Evolutionary conservation across 805 yeast genomes (phyloP).

Genomic region (Suhomyces xylopsoci): DNA sequence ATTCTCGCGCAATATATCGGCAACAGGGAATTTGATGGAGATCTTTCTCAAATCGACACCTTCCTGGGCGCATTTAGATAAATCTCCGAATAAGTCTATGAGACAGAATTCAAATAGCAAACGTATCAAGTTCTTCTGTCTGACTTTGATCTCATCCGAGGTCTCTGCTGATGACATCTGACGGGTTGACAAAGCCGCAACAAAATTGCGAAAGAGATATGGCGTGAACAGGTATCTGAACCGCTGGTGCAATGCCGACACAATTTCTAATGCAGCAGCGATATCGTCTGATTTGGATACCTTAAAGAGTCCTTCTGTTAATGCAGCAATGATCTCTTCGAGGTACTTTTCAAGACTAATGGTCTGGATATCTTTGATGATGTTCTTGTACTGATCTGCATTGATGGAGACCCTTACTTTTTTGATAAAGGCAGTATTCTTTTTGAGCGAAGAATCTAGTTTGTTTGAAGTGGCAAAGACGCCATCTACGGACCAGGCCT

Average conservation of each 20-base stretch:
- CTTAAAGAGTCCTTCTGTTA: constrained; percentile 58
- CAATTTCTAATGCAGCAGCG: constrained; percentile 60
- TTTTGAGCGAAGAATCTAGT: constrained; percentile 75
- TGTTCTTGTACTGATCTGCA: constrained; percentile 44
- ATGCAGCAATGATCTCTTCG: constrained; percentile 61
- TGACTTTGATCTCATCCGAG: constrained; percentile 37
- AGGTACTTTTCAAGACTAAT: constrained; percentile 72
- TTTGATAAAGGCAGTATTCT: constrained; percentile 75
- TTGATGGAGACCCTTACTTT: constrained; percentile 58
- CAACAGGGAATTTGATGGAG: constrained; percentile 25
- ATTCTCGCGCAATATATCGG: constrained; percentile 38
- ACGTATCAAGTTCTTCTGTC: constrained; percentile 47
- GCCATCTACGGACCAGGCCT: constrained; percentile 53
- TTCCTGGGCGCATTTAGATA: constrained; percentile 40
- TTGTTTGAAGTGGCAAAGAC: constrained; percentile 22
- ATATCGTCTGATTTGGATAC: constrained; percentile 57
- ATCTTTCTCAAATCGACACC: constrained; percentile 34
- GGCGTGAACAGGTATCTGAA: constrained; percentile 56
- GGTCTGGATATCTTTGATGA: constrained; percentile 59
- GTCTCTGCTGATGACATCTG: constrained; percentile 21
- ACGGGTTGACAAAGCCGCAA: constrained; percentile 37
- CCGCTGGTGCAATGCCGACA: constrained; percentile 75
- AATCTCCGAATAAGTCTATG: constrained; percentile 52
- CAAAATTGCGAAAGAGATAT: constrained; percentile 24
- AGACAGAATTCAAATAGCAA: constrained; percentile 56